Percentiles rank a stretch among this genome's conserved stretches.
Conservation (phyloP, 75 land plant species). For the Selaginella moellendorffii region DNA sequence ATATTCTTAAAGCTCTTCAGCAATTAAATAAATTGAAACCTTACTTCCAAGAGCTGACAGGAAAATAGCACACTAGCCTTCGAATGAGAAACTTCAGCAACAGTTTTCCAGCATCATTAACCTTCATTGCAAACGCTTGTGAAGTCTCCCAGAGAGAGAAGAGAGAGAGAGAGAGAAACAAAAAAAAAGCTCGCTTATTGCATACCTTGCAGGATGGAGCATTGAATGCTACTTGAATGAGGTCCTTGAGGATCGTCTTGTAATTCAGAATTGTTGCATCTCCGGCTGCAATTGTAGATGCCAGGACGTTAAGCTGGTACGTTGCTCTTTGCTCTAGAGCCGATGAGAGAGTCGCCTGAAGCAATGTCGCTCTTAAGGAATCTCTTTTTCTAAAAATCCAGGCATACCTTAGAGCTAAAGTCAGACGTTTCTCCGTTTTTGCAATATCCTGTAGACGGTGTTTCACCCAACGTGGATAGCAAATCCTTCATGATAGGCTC, state of each 20-base stretch:
- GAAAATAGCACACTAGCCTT: background rate
- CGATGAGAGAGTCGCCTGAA: background rate
- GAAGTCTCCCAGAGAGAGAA: constrained; percentile 9
- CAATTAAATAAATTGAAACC: no score
- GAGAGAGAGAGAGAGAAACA: background rate
- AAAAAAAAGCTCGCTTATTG: background rate
- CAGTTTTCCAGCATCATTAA: constrained; percentile 2
- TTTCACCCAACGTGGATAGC: background rate
- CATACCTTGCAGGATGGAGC: constrained; percentile 7
- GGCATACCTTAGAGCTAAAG: background rate
- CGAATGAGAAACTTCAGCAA: background rate
- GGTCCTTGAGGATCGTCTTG: background rate
- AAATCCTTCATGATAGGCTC: background rate
- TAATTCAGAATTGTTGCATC: background rate
- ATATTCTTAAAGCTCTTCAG: no score
- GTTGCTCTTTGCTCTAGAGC: background rate
- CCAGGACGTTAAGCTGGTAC: background rate
- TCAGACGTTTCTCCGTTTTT: background rate
- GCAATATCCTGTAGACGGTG: background rate
- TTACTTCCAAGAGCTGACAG: background rate
- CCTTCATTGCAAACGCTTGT: background rate
- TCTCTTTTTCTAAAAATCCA: no score
- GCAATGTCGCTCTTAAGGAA: no score
- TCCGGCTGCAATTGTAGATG: background rate
- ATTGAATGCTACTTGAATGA: background rate